A percentile compares a stretch with the other conserved stretches of the same genome.
phyloP scores from a whole-genome alignment of 1,139 yeast species.

The Lodderomyces elongisporus region DNA sequence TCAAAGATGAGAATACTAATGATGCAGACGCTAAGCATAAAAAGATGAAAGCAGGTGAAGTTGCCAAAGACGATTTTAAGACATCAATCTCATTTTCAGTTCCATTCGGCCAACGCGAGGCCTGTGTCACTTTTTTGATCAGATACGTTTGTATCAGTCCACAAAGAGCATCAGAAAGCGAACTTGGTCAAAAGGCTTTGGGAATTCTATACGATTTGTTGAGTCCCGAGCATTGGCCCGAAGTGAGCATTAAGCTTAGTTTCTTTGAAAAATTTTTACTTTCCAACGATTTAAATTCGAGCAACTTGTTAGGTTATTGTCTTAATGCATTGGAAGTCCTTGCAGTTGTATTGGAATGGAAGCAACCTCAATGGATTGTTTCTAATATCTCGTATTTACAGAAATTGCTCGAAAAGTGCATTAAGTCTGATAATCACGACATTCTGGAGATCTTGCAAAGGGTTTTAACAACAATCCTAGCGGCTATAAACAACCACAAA shows the following conservation, averaged over 20 bases:
- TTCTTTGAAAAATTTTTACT: slow-evolving; percentile 84
- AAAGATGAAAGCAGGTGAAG: not conserved
- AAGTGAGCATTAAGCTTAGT: slow-evolving; percentile 74
- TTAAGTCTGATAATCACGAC: slow-evolving; percentile 79
- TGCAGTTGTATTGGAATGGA: slow-evolving; percentile 79
- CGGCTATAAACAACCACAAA: slow-evolving; percentile 49
- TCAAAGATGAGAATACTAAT: slow-evolving; percentile 7
- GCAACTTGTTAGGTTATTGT: slow-evolving; percentile 64
- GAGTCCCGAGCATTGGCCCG: slow-evolving; percentile 77
- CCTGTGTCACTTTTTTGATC: slow-evolving; percentile 86
- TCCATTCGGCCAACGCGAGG: slow-evolving; percentile 80
- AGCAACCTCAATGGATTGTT: slow-evolving; percentile 69
- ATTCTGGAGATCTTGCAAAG: slow-evolving; percentile 77
- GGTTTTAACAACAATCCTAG: slow-evolving; percentile 61
- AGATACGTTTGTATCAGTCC: slow-evolving; percentile 86
- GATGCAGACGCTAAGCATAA: not conserved
- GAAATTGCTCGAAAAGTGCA: slow-evolving; percentile 71
- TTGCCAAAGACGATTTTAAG: slow-evolving; percentile 25
- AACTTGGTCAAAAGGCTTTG: slow-evolving; percentile 75
- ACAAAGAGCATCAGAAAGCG: slow-evolving; percentile 79
- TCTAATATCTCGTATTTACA: slow-evolving; percentile 65
- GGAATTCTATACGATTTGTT: slow-evolving; percentile 69
- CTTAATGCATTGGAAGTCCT: slow-evolving; percentile 88
- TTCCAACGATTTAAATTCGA: slow-evolving; percentile 67
- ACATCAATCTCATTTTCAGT: slow-evolving; percentile 49